Evolutionary conservation across 768 basidiomycete species (phyloP).

Genomic region (Vararia minispora): DNA sequence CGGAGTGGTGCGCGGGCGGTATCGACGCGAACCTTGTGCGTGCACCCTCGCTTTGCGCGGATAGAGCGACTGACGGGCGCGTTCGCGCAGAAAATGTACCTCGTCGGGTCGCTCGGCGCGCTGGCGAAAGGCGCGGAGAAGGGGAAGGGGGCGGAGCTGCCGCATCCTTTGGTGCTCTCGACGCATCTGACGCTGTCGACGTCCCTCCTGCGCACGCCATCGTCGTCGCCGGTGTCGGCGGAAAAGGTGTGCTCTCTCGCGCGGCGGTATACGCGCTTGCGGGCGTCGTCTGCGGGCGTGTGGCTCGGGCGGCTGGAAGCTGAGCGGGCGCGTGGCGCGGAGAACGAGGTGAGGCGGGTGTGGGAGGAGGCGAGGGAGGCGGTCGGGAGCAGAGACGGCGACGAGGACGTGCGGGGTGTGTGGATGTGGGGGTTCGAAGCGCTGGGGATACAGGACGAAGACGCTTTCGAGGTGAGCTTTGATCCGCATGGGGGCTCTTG

Average conservation of each 20-base stretch:
- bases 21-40: conserved; percentile 22
- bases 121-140: conserved; percentile 17
- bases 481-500: no score
- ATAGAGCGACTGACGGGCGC: neutral
- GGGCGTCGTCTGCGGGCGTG: conserved; percentile 28
- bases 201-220: conserved; percentile 11
- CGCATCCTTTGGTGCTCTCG: conserved; percentile 24
- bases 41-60: neutral
- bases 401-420: no score
- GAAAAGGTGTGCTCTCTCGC: conserved; percentile 27
- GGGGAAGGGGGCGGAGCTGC: neutral
- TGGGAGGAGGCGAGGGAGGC: conserved; percentile 35
- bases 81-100: conserved; percentile 38
- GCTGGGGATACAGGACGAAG: conserved; percentile 6
- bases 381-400: conserved; percentile 23
- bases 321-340: conserved; percentile 23
- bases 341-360: conserved; percentile 19
- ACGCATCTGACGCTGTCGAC: conserved; percentile 26
- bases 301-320: conserved; percentile 44
- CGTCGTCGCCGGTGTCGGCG: conserved; percentile 13
- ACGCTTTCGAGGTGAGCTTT: neutral
- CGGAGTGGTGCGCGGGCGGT: conserved; percentile 31
- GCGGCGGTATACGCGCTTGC: conserved; percentile 33
- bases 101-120: conserved; percentile 33
- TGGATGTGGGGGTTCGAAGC: conserved; percentile 46